A percentile compares a stretch with the other conserved stretches of the same genome.
These are phyloP conservation scores for Trametes gibbosa DNA, from an alignment of 768 basidiomycete species.

Conservation along the genomic window DNA sequence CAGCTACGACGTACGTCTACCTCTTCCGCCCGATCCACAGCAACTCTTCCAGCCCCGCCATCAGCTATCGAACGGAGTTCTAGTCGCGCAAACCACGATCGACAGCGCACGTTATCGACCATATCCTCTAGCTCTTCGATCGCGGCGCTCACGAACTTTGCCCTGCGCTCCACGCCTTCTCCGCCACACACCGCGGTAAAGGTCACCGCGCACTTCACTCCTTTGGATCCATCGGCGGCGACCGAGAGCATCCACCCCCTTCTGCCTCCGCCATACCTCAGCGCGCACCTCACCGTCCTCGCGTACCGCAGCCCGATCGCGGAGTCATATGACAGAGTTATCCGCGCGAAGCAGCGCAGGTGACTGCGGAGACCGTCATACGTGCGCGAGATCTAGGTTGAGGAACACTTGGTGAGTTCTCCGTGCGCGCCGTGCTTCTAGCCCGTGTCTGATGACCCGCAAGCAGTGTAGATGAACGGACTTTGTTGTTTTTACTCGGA, in stretches of 20 bases:
- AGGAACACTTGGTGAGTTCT: slow-evolving; percentile 3
- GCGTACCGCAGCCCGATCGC: slow-evolving; percentile 62
- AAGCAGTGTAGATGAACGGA: not conserved
- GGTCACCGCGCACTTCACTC: slow-evolving; percentile 63
- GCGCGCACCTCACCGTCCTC: slow-evolving; percentile 67
- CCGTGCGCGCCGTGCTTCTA: not conserved
- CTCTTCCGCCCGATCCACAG: slow-evolving; percentile 57
- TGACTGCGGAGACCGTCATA: slow-evolving; percentile 8
- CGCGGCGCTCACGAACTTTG: slow-evolving; percentile 27
- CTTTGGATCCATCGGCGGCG: slow-evolving; percentile 50
- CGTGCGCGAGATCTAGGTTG: not conserved
- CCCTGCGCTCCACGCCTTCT: slow-evolving; percentile 27
- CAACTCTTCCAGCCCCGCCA: slow-evolving; percentile 49
- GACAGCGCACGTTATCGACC: slow-evolving; percentile 32
- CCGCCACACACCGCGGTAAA: slow-evolving; percentile 33
- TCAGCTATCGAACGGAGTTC: slow-evolving; percentile 22
- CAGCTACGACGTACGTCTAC: slow-evolving; percentile 49
- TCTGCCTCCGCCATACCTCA: slow-evolving; percentile 69
- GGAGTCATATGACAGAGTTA: slow-evolving; percentile 69
- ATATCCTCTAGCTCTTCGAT: slow-evolving; percentile 27
- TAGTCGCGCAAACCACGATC: slow-evolving; percentile 25
- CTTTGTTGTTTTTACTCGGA: not conserved
- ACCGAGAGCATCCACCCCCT: slow-evolving; percentile 66
- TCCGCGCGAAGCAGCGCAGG: slow-evolving; percentile 46
- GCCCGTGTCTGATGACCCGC: not conserved